phyloP scores from a whole-genome alignment of 2,329 filamentous ascomycete genomes.

The Fusarium anguioides region DNA sequence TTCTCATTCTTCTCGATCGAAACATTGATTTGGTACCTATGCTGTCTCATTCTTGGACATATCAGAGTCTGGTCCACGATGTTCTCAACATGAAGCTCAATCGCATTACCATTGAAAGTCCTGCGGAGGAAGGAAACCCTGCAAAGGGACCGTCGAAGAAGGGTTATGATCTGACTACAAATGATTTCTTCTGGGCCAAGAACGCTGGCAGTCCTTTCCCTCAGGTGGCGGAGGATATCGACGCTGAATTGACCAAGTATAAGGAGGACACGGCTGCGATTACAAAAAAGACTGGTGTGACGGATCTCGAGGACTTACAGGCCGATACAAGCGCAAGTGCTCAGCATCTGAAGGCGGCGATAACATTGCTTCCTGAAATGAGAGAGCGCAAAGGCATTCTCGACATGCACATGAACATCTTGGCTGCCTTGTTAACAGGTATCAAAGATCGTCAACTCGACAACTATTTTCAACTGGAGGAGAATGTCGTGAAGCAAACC shows the following conservation, averaged over 20 bases:
- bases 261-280: slow-evolving; percentile 95
- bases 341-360: slow-evolving; percentile 94
- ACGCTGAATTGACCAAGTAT: slow-evolving; percentile 91
- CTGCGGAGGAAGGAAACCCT: slow-evolving; percentile 80
- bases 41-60: slow-evolving; percentile 90
- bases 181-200: slow-evolving; percentile 96
- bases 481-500: slow-evolving; percentile 90
- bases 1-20: slow-evolving; percentile 92
- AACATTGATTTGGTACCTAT: slow-evolving; percentile 97
- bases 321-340: slow-evolving; percentile 90
- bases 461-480: slow-evolving; percentile 95
- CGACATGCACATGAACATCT: slow-evolving; percentile 99
- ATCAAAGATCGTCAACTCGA: slow-evolving; percentile 97
- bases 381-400: slow-evolving; percentile 91
- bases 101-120: slow-evolving; percentile 90
- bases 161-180: slow-evolving; percentile 87
- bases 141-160: slow-evolving; percentile 83
- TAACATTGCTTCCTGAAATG: slow-evolving; percentile 90
- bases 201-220: slow-evolving; percentile 93
- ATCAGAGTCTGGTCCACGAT: slow-evolving; percentile 84
- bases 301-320: slow-evolving; percentile 90
- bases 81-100: slow-evolving; percentile 75
- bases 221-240: slow-evolving; percentile 95
- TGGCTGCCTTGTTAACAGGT: slow-evolving; percentile 78
- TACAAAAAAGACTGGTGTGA: slow-evolving; percentile 93